Conservation (phyloP, 176 grass and related monocot species). For the Phyllostachys edulis region DNA sequence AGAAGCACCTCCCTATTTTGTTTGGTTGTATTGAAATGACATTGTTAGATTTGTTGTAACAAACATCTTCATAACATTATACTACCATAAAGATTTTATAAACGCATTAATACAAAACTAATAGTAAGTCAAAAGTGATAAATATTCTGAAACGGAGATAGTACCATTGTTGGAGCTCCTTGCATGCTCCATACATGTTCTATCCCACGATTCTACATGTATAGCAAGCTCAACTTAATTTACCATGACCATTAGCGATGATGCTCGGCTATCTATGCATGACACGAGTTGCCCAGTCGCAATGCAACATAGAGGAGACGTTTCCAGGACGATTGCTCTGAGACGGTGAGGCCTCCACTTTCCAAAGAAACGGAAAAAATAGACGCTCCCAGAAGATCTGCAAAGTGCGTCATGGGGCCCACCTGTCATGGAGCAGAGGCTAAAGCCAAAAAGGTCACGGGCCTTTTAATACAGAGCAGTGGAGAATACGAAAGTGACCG, state of each 20-base stretch:
- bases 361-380: background rate
- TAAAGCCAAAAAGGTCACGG: background rate
- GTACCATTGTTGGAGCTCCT: no score
- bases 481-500: conserved; percentile 18
- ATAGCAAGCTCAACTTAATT: background rate
- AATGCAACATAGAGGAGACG: background rate
- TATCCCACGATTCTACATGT: background rate
- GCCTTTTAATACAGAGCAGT: background rate
- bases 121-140: no score
- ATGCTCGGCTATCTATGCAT: no score
- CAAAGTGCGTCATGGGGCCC: background rate
- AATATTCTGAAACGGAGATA: no score
- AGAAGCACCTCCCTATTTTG: no score
- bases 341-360: background rate
- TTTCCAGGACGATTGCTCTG: background rate
- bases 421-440: rapidly evolving
- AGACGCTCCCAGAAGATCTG: background rate
- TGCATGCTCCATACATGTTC: no score
- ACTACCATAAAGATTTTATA: no score
- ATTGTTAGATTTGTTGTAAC: no score
- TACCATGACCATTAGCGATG: background rate
- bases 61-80: no score
- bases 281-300: background rate
- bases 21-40: no score
- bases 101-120: no score